Base-by-base conservation (phyloP, 164 flowering plant genomes). In the Piper betle region DNA sequence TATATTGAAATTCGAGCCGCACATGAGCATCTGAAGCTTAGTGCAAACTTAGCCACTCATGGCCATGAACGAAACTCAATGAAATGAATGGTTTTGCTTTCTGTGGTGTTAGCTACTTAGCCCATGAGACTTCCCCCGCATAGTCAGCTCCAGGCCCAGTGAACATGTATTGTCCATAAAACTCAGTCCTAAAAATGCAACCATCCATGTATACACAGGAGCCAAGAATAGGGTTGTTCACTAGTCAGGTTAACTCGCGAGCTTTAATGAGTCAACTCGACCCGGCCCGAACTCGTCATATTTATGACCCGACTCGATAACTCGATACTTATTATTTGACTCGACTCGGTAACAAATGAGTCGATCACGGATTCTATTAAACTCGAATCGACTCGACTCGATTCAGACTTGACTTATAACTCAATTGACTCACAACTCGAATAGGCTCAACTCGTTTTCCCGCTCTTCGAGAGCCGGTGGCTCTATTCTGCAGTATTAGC, bases 161-260 rank as follows among this genome's bases (percentile, higher is more conserved):
- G 56, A 88, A 87, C 66, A 77, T 75, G 78, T 77, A 83, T 55
- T 87, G 88, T 48, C 94, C 90, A 62, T 71, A 87, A 61, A 82
- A 87, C 43, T 82, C 86, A 25, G 86, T 86, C 88, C 93, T 82
- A 75, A 71, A 39, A 10, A 39, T 11, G 57, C 42, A 46, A 53
- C 64, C 46, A 64, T 39, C 57, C 64, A 55, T 19, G 50, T 46
- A 25, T 25, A 25, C 33, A 25, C 33, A 25, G 2, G 33, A 25
- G 33, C 33, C 33, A 25, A 25, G 33, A 25, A n/a, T n/a, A n/a
- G n/a, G n/a, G n/a, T n/a, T n/a, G 67, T 81, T 11, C 72, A 83
- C 92, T n/a, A n/a, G n/a, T n/a, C n/a, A n/a, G n/a, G n/a, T n/a
- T n/a, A n/a, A n/a, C n/a, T n/a, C n/a, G n/a, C n/a, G n/a, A n/a